These are phyloP conservation scores for Ophiocordyceps camponoti-floridani DNA, from an alignment of 2,329 filamentous ascomycete genomes.

Conservation along the genomic window DNA sequence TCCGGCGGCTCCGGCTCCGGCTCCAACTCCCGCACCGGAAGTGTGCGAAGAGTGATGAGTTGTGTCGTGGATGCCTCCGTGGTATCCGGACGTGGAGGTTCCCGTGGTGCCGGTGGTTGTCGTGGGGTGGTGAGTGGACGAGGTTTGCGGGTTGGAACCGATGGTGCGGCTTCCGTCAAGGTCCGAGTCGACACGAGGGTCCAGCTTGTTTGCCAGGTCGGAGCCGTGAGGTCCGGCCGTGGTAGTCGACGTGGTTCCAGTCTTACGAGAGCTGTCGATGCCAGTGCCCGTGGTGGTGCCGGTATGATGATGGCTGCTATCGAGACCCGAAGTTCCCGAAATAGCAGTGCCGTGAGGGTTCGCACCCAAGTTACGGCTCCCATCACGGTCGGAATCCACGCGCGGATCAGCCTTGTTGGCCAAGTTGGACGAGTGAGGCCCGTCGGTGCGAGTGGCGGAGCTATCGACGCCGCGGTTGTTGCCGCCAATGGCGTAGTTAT, in stretches of 20 bases:
- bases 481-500: constrained; percentile 17
- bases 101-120: background rate
- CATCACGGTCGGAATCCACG: constrained; percentile 33
- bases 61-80: background rate
- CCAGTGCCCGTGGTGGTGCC: background rate
- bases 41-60: constrained; percentile 1
- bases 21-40: constrained; percentile 3
- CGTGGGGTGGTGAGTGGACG: background rate
- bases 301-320: background rate
- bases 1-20: constrained; percentile 1
- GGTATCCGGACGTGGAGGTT: background rate
- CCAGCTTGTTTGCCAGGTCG: background rate
- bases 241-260: background rate
- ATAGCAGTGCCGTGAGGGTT: constrained; percentile 9
- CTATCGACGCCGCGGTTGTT: background rate
- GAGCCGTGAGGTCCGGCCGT: background rate
- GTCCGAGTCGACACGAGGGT: background rate
- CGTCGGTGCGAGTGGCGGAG: constrained; percentile 9
- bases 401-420: constrained; percentile 34
- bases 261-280: background rate
- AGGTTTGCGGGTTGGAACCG: background rate
- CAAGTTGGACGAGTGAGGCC: constrained; percentile 25
- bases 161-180: background rate
- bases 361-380: constrained; percentile 11
- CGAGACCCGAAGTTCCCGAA: background rate